Evolutionary conservation across 148 eudicot genomes (phyloP).

Genomic region (Selenicereus undatus): DNA sequence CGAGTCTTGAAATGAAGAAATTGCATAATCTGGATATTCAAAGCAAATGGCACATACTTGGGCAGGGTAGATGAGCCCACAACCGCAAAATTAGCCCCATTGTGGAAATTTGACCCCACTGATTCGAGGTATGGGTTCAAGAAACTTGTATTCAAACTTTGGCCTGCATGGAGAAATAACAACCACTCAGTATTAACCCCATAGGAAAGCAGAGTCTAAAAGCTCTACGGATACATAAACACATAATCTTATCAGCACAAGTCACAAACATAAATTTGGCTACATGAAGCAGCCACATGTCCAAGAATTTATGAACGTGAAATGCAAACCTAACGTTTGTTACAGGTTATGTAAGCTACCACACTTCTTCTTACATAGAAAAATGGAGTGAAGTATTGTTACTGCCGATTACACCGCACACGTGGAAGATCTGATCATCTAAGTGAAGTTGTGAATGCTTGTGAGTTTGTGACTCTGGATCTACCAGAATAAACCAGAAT

Average conservation of each 20-base stretch:
- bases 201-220: neutral
- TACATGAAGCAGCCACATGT: slow-evolving; percentile 12
- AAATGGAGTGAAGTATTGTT: neutral
- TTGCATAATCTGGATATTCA: slow-evolving; percentile 73
- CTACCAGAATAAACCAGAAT: neutral
- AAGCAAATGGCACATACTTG: slow-evolving; percentile 53
- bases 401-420: neutral
- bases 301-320: neutral
- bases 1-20: slow-evolving; percentile 70
- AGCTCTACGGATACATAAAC: neutral
- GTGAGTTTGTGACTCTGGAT: slow-evolving; percentile 7
- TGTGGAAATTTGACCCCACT: slow-evolving; percentile 55
- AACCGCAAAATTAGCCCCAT: slow-evolving; percentile 84
- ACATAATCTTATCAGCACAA: neutral
- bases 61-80: slow-evolving; percentile 85
- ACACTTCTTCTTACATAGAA: neutral
- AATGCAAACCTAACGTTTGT: neutral
- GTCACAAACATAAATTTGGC: neutral
- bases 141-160: slow-evolving; percentile 55
- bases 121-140: slow-evolving; percentile 80
- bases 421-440: neutral
- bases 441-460: neutral
- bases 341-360: neutral
- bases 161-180: slow-evolving; percentile 42
- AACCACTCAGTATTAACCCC: neutral